phyloP scores from a whole-genome alignment of 2,329 filamentous ascomycete species.

The Phaeoacremonium minimum region DNA sequence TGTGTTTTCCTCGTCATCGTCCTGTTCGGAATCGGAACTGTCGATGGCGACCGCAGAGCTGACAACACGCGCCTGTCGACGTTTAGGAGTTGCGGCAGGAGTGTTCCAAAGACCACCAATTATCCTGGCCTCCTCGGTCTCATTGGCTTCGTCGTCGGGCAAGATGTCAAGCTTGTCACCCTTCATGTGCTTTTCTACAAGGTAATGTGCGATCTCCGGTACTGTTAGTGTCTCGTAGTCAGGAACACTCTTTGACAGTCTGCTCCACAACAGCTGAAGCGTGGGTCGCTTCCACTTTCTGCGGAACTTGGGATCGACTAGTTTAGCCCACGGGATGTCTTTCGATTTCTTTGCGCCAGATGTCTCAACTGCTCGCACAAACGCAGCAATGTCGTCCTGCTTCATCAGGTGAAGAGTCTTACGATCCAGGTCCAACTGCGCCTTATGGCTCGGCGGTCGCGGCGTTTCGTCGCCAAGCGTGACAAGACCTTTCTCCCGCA shows the following conservation, averaged over 20 bases:
- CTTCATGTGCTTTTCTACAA: too few relatives aligned
- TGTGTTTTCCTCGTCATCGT: too few relatives aligned
- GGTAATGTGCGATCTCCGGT: slow-evolving; percentile 27
- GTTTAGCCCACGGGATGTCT: slow-evolving; percentile 44
- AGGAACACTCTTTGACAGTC: slow-evolving; percentile 28
- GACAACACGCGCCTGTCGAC: too few relatives aligned
- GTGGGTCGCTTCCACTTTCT: slow-evolving; percentile 30
- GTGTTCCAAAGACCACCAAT: too few relatives aligned
- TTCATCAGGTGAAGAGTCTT: slow-evolving; percentile 36
- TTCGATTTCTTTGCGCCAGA: slow-evolving; percentile 33
- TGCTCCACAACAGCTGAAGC: slow-evolving; percentile 33
- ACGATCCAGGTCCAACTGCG: slow-evolving; percentile 37
- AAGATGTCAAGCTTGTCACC: too few relatives aligned
- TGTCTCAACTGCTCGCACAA: slow-evolving; percentile 38
- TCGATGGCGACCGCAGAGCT: too few relatives aligned
- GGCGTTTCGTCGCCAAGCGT: slow-evolving; percentile 10
- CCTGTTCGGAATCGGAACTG: too few relatives aligned
- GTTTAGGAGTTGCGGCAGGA: too few relatives aligned
- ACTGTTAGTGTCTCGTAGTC: slow-evolving; percentile 22
- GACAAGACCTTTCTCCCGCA: slow-evolving; percentile 25
- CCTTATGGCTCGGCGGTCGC: slow-evolving; percentile 27
- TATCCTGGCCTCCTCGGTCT: too few relatives aligned
- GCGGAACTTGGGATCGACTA: slow-evolving; percentile 36
- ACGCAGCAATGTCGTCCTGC: slow-evolving; percentile 35
- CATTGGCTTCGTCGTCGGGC: too few relatives aligned